Base-by-base conservation (phyloP, 805 yeast species). In the Yarrowia hollandica region DNA sequence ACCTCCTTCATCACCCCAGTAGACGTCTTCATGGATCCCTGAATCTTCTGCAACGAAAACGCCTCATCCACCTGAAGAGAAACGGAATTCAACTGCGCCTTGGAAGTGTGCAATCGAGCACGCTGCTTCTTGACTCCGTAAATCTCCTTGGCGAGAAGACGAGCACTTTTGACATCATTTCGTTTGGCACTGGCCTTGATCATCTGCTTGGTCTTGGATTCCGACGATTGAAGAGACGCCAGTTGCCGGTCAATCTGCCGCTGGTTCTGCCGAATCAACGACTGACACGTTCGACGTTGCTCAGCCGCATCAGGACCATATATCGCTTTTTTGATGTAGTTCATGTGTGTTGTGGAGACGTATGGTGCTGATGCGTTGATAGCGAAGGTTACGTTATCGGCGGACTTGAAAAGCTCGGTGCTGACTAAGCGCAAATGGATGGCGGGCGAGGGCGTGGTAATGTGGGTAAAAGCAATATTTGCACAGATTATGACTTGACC, bases 221-320 rank as follows among this genome's bases (percentile, higher is more conserved):
- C 88, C 48, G 82, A 68, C 23, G 78, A 78, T 41, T 74, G 75
- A 52, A 92, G 74, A 26, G 79, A 82, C 59, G 77, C 76, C 54
- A 94, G 75, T 61, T 90, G 90, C 65, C 90, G 79, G 63, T 94
- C 97, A 33, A 92, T 73, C 67, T 86, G 91, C 44, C 98, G 78
- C 62, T 85, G 84, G 72, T 91, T 94, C 73, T 86, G 87, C 60
- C 98, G 84, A 38, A 92, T 79, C 18, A 90, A 78, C 34, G 82
- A 77, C 67, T 88, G 91, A 65, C 96, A 88, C 64, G 83, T 86
- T 60, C 94, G 75, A 78, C 82, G 83, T 82, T 77, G 82, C 64
- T 73, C 98, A 67, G 86, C 85, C 38, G 97, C 97, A 69, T 91
- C 97, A 0, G 98, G 97, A 0, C 99, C 99, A 86, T 95, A 92